phyloP scores from a whole-genome alignment of 805 yeast genomes.

The Brettanomyces naardenensis region DNA sequence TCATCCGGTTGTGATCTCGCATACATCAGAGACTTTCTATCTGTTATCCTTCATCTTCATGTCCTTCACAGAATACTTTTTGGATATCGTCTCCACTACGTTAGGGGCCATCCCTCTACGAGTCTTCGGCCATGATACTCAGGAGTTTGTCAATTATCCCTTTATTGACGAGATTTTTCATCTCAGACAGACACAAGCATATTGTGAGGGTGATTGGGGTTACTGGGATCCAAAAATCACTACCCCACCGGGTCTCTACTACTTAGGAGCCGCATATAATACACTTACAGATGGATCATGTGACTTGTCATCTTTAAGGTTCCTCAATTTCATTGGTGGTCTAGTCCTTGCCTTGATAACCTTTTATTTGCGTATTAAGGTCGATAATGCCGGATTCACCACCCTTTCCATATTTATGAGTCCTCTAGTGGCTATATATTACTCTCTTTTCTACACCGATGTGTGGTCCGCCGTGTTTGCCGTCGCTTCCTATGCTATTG shows the following conservation, averaged over 20 bases:
- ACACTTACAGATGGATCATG: constrained; percentile 24
- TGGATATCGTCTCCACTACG: constrained; percentile 10
- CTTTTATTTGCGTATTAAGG: constrained; percentile 9
- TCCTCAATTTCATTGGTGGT: constrained; percentile 64
- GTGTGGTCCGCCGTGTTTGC: constrained; percentile 81
- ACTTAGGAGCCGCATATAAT: constrained; percentile 32
- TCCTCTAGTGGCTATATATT: constrained; percentile 70
- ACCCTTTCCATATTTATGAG: constrained; percentile 34
- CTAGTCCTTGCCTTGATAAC: constrained; percentile 27
- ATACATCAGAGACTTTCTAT: too few species aligned
- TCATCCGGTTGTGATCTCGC: too few species aligned
- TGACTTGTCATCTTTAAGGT: constrained; percentile 36
- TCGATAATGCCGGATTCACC: constrained; percentile 10
- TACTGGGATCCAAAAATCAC: constrained; percentile 87
- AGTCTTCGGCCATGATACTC: constrained; percentile 14
- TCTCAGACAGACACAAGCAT: constrained; percentile 65
- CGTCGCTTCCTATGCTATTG: constrained; percentile 44
- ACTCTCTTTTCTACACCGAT: constrained; percentile 82
- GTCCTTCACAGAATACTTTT: constrained; percentile 7
- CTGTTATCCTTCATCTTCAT: too few species aligned
- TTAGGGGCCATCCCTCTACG: constrained; percentile 12
- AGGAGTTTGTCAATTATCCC: constrained; percentile 20
- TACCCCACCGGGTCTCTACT: constrained; percentile 91
- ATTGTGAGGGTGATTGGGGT: constrained; percentile 51
- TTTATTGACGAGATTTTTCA: constrained; percentile 82